These are phyloP conservation scores for Zygoascus biomembranicola DNA, from an alignment of 805 yeast genomes.

Conservation along the genomic window DNA sequence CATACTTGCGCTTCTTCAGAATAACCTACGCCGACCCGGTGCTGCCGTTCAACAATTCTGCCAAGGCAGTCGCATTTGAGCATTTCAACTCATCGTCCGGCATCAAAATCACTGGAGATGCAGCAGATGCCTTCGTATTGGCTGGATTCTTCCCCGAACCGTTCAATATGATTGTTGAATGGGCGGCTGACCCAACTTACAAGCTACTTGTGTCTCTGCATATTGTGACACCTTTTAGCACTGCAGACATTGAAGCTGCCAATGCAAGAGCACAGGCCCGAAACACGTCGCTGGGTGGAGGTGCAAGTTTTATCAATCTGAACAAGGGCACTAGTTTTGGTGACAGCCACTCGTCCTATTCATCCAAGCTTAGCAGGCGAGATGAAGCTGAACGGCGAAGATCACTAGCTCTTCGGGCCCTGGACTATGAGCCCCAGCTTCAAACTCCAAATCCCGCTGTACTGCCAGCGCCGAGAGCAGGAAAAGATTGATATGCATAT, in stretches of 20 bases:
- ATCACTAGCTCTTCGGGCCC: constrained; percentile 27
- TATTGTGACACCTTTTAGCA: constrained; percentile 54
- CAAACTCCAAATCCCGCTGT: constrained; percentile 11
- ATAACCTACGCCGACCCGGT: constrained; percentile 44
- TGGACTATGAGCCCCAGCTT: constrained; percentile 18
- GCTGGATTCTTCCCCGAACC: constrained; percentile 76
- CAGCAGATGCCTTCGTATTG: constrained; percentile 80
- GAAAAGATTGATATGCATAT: background rate
- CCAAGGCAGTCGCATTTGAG: constrained; percentile 2
- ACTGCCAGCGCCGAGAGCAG: constrained; percentile 12
- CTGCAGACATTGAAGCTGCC: constrained; percentile 62
- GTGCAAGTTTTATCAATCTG: background rate
- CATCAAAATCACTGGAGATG: constrained; percentile 59
- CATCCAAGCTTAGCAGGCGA: constrained; percentile 14
- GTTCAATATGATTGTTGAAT: constrained; percentile 42
- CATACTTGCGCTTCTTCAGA: constrained; percentile 72
- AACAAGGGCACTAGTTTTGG: background rate
- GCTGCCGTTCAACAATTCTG: constrained; percentile 34
- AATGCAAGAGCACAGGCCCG: constrained; percentile 69
- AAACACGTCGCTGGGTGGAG: constrained; percentile 22
- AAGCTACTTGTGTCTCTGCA: constrained; percentile 36
- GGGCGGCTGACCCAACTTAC: constrained; percentile 40
- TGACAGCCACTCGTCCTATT: background rate
- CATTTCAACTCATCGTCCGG: constrained; percentile 11
- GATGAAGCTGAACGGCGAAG: constrained; percentile 31